Evolutionary conservation across 331 rosid species (phyloP).

Genomic region (Pyrus hybrid): DNA sequence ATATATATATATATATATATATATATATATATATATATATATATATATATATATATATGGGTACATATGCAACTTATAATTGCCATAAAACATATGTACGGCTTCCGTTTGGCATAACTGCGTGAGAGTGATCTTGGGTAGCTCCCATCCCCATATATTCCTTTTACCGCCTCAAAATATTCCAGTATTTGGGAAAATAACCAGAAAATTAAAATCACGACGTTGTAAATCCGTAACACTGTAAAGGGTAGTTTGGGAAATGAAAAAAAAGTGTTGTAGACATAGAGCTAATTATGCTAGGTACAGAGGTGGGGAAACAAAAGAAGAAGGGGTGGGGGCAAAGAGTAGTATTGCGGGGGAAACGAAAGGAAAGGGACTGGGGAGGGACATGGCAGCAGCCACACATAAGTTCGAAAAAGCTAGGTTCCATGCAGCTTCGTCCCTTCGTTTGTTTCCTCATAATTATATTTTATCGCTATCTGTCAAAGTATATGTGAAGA

Average conservation of each 20-base stretch:
- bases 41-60: no score
- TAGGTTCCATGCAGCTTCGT: slow-evolving; percentile 61
- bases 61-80: background rate
- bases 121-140: background rate
- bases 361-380: slow-evolving; percentile 14
- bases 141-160: background rate
- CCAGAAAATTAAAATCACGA: background rate
- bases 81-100: background rate
- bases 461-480: background rate
- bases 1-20: no score
- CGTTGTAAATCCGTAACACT: background rate
- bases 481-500: background rate
- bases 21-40: no score
- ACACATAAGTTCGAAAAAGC: slow-evolving; percentile 16
- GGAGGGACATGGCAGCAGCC: slow-evolving; percentile 1
- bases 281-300: background rate
- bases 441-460: slow-evolving; percentile 36
- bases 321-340: background rate
- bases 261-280: background rate
- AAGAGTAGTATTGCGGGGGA: background rate
- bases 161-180: no score
- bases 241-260: slow-evolving; percentile 9
- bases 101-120: background rate
- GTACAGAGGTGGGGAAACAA: background rate
- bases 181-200: background rate